phyloP scores from a whole-genome alignment of 345 rosid genomes.

The Corymbia maculata region DNA sequence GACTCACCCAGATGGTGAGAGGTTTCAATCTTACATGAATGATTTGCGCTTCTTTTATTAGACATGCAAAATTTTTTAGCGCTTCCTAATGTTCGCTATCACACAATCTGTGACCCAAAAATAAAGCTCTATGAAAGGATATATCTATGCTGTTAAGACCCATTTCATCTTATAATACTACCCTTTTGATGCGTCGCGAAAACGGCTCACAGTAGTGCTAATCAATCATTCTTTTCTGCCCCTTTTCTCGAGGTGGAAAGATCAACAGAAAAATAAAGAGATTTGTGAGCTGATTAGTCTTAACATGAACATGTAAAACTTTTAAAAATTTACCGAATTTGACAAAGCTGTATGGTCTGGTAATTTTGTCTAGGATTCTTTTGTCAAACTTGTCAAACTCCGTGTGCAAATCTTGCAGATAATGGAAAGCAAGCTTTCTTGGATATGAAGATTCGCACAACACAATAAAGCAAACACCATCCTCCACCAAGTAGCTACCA shows the following conservation, averaged over 20 bases:
- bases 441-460: constrained; percentile 55
- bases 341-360: constrained; percentile 44
- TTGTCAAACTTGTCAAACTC: constrained; percentile 34
- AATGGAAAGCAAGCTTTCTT: constrained; percentile 54
- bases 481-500: constrained; percentile 38
- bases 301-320: neutral
- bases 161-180: neutral
- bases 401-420: constrained; percentile 39
- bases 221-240: neutral
- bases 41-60: too few relatives aligned
- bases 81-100: constrained; percentile 32
- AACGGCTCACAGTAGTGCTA: neutral
- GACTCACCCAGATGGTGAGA: too few relatives aligned
- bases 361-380: constrained; percentile 12
- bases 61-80: too few relatives aligned
- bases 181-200: neutral
- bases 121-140: neutral
- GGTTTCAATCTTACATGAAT: too few relatives aligned
- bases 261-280: neutral
- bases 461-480: constrained; percentile 40
- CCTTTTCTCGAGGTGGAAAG: neutral
- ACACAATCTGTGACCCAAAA: constrained; percentile 14
- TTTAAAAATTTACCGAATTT: constrained; percentile 23
- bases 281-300: neutral
- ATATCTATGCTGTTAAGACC: neutral